These are phyloP conservation scores for Albugo laibachii DNA, from an alignment of 352 stramenopile genomes.

Conservation along the genomic window DNA sequence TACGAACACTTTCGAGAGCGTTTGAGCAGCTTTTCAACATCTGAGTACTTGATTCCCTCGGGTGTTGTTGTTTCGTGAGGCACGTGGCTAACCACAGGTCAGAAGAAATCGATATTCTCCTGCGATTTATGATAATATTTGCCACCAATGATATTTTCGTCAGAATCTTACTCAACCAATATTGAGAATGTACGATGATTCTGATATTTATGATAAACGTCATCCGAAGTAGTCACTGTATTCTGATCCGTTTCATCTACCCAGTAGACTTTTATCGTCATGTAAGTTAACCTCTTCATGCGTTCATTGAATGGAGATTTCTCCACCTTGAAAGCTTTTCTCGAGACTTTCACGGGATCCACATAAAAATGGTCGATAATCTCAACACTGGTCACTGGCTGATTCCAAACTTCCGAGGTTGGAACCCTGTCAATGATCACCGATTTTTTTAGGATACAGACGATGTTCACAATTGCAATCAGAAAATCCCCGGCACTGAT, in stretches of 20 bases:
- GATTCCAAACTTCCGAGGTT: not conserved
- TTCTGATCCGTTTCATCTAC: not conserved
- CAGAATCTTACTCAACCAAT: conserved; percentile 33
- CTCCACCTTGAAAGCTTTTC: conserved; percentile 5
- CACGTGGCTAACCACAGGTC: not conserved
- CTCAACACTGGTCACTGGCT: conserved; percentile 4
- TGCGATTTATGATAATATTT: not conserved
- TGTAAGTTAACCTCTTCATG: conserved; percentile 8
- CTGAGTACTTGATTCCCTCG: not conserved
- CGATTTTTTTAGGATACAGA: conserved; percentile 4
- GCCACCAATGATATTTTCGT: not conserved
- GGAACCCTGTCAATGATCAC: conserved; percentile 5
- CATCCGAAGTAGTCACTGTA: not conserved
- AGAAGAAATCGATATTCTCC: not conserved
- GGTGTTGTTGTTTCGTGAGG: not conserved
- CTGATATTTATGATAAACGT: conserved; percentile 35
- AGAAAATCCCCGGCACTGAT: conserved; percentile 3
- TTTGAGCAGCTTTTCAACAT: not conserved
- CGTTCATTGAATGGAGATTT: conserved; percentile 15
- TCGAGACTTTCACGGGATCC: conserved; percentile 3
- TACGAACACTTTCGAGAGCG: too few relatives aligned
- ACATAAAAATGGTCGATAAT: conserved; percentile 7
- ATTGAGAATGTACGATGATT: conserved; percentile 23
- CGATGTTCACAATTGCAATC: conserved; percentile 7
- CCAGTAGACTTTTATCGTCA: conserved; percentile 6